Evolutionary conservation across 306 rosid species (phyloP), one percentile per base, ranked within the genome.

Genomic region (Castanopsis chinensis): DNA sequence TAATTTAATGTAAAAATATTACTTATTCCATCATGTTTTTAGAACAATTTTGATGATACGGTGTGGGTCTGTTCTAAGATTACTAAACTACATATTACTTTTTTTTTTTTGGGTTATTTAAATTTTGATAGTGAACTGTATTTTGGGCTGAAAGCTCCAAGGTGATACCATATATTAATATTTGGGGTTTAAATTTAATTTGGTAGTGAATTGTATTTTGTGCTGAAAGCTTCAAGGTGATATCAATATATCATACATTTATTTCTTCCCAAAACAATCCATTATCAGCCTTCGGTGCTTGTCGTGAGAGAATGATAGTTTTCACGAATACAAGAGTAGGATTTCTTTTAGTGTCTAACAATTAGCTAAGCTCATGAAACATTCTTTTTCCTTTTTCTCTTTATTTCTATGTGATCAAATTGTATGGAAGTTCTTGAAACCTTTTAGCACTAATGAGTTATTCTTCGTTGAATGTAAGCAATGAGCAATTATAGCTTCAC

Each of bases 401-500:
- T 13, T 60, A 4, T 10, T 8, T 27, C 19, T 14, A 61, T 13
- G 37, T 61, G 37, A 63, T 28, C 69, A 30, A 60, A 58, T 58
- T 7, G 64, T 15, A 15, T 17, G 20, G 37, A 28, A 33, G 6
- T 25, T 60, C 67, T 20, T 12, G 67, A 5, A 60, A 21, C 23
- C 67, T 23, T 60, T 60, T 12, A 19, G 14, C 30, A 63, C 5
- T 35, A 28, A 43, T 52, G 54, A 52, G 35, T 41, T 41, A 37
- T 70, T 53, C 72, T 75, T 81, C 23, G 27, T 67, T 35, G 60
- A 69, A 56, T 30, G 75, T n/a, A 55, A 68, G 79, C 55, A 68
- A 60, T 55, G 80, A 76, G 76, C 52, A 72, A 79, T 61, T 32
- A 52, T 71, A 53, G 78, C 63, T 67, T 71, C 37, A 28, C 21